Percentiles rank a stretch among this genome's conserved stretches.
These are phyloP conservation scores for Xanthoconium stramineum DNA, from an alignment of 768 basidiomycete species.

Conservation along the genomic window DNA sequence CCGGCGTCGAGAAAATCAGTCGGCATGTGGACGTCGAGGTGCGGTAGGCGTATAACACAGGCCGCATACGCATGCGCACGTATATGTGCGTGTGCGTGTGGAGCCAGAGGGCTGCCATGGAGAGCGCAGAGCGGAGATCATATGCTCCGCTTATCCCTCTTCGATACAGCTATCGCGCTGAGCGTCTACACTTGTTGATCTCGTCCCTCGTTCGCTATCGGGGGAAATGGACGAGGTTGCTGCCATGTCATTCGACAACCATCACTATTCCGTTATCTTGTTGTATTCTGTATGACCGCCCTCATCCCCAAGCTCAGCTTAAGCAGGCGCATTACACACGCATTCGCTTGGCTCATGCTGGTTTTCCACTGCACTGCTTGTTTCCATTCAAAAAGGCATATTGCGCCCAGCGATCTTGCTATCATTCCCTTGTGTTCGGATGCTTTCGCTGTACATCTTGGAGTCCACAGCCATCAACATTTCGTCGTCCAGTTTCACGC, in stretches of 20 bases:
- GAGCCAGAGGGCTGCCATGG: neutral
- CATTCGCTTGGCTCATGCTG: neutral
- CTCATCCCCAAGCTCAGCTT: too few relatives aligned
- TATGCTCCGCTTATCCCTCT: conserved; percentile 8
- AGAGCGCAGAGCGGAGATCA: conserved; percentile 6
- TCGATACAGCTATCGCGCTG: conserved; percentile 1
- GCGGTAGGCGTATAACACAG: conserved; percentile 8
- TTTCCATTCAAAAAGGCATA: neutral
- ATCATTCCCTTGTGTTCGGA: neutral
- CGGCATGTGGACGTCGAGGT: conserved; percentile 27
- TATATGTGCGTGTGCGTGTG: neutral
- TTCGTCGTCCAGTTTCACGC: neutral
- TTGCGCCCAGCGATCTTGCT: neutral
- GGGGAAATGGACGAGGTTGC: neutral
- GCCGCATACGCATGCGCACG: neutral
- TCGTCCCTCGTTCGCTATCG: neutral
- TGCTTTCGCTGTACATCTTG: conserved; percentile 7
- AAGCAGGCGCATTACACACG: neutral
- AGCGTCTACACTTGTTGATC: neutral
- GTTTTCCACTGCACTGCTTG: neutral
- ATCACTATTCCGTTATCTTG: neutral
- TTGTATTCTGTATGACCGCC: neutral
- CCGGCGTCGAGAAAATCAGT: conserved; percentile 37
- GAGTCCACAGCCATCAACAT: neutral
- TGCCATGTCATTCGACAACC: neutral